These are phyloP conservation scores for Trichomonascus vanleenenianus DNA, from an alignment of 805 yeast species.

Conservation along the genomic window DNA sequence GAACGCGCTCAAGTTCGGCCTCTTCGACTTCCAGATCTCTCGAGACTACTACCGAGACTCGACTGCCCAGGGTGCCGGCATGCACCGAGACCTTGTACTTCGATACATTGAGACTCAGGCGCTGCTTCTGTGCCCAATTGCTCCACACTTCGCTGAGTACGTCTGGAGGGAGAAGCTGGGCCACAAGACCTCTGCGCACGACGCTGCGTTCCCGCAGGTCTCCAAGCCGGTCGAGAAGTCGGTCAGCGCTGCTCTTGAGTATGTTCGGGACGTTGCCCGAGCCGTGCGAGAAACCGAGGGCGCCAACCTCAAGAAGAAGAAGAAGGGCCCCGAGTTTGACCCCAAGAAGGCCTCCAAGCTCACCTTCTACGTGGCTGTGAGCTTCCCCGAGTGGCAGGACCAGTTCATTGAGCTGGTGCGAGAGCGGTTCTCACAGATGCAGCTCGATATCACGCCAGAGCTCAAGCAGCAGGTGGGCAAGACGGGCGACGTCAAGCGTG, in stretches of 20 bases:
- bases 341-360: constrained; percentile 63
- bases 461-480: constrained; percentile 32
- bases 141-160: constrained; percentile 94
- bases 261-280: constrained; percentile 72
- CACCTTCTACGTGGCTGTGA: constrained; percentile 62
- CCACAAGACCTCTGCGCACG: constrained; percentile 58
- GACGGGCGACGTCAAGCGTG: constrained; percentile 80
- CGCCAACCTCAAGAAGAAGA: constrained; percentile 76
- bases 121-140: constrained; percentile 78
- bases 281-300: constrained; percentile 92
- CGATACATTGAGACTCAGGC: constrained; percentile 84
- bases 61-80: constrained; percentile 38
- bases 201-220: constrained; percentile 75
- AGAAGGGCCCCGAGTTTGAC: constrained; percentile 69
- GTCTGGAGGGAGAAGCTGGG: constrained; percentile 77
- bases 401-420: constrained; percentile 76
- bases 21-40: constrained; percentile 90
- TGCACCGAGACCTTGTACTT: constrained; percentile 78
- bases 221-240: constrained; percentile 54
- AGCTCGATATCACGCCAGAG: constrained; percentile 29
- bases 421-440: constrained; percentile 24
- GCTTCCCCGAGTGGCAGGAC: constrained; percentile 89
- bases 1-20: constrained; percentile 80
- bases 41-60: constrained; percentile 95
- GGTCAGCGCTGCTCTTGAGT: constrained; percentile 61